Percentiles rank a stretch among this genome's conserved stretches.
These are phyloP conservation scores for Calonectria naviculata DNA, from an alignment of 2,329 filamentous ascomycete genomes.

Conservation along the genomic window DNA sequence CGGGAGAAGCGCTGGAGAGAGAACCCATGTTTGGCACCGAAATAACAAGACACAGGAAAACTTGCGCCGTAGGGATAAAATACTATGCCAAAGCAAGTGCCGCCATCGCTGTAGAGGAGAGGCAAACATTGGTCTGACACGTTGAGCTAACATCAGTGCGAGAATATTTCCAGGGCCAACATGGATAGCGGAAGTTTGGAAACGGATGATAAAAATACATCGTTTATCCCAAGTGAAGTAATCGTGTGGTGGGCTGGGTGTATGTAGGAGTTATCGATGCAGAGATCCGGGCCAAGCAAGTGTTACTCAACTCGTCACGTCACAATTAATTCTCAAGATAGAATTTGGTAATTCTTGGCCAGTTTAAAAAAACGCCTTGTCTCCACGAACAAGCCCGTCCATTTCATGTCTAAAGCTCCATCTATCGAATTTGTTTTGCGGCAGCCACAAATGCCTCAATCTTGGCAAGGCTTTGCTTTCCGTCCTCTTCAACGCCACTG, in stretches of 20 bases:
- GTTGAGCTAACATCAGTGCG: background rate
- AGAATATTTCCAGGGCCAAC: background rate
- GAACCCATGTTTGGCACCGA: conserved; percentile 13
- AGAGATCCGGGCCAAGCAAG: too few relatives aligned
- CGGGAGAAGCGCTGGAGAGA: conserved; percentile 9
- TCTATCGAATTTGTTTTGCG: conserved; percentile 70
- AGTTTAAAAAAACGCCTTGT: background rate
- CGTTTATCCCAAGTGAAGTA: too few relatives aligned
- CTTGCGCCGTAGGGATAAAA: background rate
- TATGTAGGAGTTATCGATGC: too few relatives aligned
- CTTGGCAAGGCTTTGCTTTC: conserved; percentile 82
- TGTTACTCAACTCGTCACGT: too few relatives aligned
- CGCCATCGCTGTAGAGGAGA: background rate
- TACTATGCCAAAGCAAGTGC: background rate
- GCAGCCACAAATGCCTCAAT: conserved; percentile 84
- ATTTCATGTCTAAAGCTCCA: too few relatives aligned
- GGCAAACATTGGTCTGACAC: background rate
- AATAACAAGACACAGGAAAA: background rate
- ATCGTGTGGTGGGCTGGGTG: too few relatives aligned
- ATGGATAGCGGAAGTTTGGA: too few relatives aligned
- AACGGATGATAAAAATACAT: too few relatives aligned
- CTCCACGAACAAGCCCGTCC: too few relatives aligned
- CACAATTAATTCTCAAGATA: too few relatives aligned
- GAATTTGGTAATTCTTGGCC: background rate
- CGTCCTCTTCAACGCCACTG: conserved; percentile 89